Percentiles rank a stretch among this genome's conserved stretches.
These are phyloP conservation scores for Saprolegnia diclina DNA, from an alignment of 352 stramenopile genomes.

Conservation along the genomic window DNA sequence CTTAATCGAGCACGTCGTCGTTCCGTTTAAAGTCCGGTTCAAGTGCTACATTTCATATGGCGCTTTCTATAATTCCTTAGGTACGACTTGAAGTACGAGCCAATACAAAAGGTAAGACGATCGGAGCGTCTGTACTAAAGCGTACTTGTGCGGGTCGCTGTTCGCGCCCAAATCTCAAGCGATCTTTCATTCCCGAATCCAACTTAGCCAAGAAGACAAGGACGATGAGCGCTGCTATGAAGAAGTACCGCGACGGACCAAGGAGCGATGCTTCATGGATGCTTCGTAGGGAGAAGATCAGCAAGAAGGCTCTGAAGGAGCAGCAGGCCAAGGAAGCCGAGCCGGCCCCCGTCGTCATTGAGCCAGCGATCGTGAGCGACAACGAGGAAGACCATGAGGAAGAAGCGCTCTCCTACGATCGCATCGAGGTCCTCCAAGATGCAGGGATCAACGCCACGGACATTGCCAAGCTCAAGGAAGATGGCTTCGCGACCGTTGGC, in stretches of 20 bases:
- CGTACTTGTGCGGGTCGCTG: slow-evolving; percentile 14
- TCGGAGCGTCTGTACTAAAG: not conserved
- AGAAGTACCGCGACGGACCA: slow-evolving; percentile 9
- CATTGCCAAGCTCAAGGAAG: slow-evolving; percentile 72
- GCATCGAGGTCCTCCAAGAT: slow-evolving; percentile 68
- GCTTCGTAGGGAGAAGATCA: slow-evolving; percentile 20
- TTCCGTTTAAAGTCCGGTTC: slow-evolving; percentile 2
- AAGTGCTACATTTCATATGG: not conserved
- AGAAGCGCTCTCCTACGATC: slow-evolving; percentile 49
- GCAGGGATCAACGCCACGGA: slow-evolving; percentile 68
- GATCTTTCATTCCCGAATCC: not conserved
- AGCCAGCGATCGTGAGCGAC: slow-evolving; percentile 33
- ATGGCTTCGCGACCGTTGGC: slow-evolving; percentile 71
- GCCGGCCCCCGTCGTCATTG: not conserved
- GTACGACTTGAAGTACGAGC: slow-evolving; percentile 7
- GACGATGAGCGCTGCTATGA: slow-evolving; percentile 24
- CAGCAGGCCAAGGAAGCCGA: slow-evolving; percentile 10
- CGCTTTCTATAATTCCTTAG: not conserved
- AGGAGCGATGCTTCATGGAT: not conserved
- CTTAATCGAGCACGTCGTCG: not conserved
- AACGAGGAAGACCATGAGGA: slow-evolving; percentile 53
- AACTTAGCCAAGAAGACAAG: not conserved
- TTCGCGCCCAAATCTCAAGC: slow-evolving; percentile 20
- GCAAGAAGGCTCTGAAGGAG: slow-evolving; percentile 15
- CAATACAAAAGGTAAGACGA: not conserved